Evolutionary conservation across 257 asterid species (phyloP).

Genomic region (Przewalskia tangutica): DNA sequence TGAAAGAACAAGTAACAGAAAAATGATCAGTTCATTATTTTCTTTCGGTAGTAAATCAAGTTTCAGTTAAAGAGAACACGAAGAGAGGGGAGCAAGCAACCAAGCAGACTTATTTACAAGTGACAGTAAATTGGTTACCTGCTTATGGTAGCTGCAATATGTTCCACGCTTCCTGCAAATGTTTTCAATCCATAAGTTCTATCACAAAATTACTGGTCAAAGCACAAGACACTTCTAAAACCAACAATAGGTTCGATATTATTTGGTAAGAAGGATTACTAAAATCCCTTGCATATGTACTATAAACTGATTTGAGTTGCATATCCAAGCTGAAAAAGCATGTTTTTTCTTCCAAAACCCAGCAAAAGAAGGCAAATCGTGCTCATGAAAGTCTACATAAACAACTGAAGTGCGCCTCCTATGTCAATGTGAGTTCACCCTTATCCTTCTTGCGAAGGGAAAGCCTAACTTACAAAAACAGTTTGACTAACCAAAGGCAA

Average conservation of each 20-base stretch:
- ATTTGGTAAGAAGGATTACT: not conserved
- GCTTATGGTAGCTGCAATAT: conserved; percentile 60
- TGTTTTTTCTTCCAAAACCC: not conserved
- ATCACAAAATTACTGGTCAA: not conserved
- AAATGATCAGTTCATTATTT: not conserved
- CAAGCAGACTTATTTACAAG: not conserved
- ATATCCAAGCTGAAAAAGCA: not conserved
- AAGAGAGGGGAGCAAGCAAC: not conserved
- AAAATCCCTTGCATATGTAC: not conserved
- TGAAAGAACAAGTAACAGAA: conserved; percentile 13
- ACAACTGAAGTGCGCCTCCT: not conserved
- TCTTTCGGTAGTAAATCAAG: not conserved
- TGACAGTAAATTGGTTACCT: conserved; percentile 24
- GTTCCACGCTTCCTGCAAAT: conserved; percentile 51
- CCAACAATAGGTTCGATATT: not conserved
- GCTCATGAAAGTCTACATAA: not conserved
- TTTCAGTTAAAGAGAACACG: not conserved
- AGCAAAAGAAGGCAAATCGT: not conserved
- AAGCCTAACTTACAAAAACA: not conserved
- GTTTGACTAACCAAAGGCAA: not conserved
- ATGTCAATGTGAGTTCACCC: not conserved
- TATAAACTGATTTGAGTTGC: not conserved
- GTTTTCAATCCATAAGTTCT: not conserved
- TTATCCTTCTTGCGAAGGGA: not conserved
- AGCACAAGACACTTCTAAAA: not conserved